phyloP scores from a whole-genome alignment of 2,329 filamentous ascomycete genomes.

The Aspergillus neoniger region DNA sequence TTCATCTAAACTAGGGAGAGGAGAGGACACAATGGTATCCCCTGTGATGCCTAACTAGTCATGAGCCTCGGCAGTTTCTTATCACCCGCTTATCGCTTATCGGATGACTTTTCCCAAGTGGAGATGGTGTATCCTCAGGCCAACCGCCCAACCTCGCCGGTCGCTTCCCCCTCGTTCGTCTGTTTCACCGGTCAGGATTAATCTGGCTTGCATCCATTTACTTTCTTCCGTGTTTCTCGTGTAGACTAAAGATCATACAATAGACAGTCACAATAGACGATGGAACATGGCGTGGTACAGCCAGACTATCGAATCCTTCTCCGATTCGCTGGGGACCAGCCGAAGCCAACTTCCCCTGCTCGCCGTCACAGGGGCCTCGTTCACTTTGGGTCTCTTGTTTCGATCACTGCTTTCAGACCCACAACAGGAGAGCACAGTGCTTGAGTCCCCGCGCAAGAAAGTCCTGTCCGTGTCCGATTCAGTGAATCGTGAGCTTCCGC shows the following conservation, averaged over 20 bases:
- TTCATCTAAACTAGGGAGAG: too few species aligned
- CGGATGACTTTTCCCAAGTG: not conserved
- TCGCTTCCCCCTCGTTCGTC: not conserved
- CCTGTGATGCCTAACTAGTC: too few species aligned
- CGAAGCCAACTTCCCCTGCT: constrained; percentile 35
- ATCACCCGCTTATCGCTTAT: not conserved
- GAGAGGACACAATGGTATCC: too few species aligned
- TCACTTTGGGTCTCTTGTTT: constrained; percentile 37
- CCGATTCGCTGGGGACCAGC: constrained; percentile 33
- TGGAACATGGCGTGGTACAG: constrained; percentile 36
- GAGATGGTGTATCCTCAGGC: not conserved
- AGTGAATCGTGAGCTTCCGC: constrained; percentile 53
- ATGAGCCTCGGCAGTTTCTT: not conserved
- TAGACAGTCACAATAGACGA: not conserved
- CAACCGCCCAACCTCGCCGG: not conserved
- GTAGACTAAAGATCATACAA: not conserved
- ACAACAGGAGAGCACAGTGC: constrained; percentile 18
- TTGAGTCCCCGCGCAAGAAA: constrained; percentile 41
- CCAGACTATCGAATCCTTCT: constrained; percentile 37
- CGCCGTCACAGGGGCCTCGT: constrained; percentile 38
- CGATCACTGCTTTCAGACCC: constrained; percentile 29
- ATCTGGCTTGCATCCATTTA: not conserved
- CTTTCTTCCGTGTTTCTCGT: not conserved
- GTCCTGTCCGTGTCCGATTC: constrained; percentile 36
- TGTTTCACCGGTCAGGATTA: not conserved